phyloP scores from a whole-genome alignment of 768 basidiomycete species.

The Rubroboletus pulcherrimus region DNA sequence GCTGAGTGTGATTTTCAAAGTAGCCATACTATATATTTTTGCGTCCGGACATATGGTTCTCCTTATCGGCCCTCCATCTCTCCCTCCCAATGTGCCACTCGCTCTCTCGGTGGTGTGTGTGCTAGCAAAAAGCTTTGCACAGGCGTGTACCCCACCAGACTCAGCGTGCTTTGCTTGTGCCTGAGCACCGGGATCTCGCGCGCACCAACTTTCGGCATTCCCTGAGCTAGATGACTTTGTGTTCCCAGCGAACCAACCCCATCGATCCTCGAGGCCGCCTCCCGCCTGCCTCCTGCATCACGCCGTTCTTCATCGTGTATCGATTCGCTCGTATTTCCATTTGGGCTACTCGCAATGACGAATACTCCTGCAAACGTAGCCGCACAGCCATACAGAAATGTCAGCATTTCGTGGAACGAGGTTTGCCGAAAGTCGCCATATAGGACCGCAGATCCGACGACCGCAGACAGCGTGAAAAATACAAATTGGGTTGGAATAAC shows the following conservation, averaged over 20 bases:
- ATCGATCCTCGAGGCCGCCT: conserved; percentile 28
- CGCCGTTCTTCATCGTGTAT: conserved; percentile 29
- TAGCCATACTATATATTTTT: no score
- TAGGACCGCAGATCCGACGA: conserved; percentile 87
- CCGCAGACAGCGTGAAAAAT: conserved; percentile 89
- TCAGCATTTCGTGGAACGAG: conserved; percentile 75
- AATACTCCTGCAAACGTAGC: conserved; percentile 92
- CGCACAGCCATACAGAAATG: conserved; percentile 81
- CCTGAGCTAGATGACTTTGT: conserved; percentile 40
- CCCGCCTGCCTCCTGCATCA: conserved; percentile 29
- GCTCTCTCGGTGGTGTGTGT: conserved; percentile 59
- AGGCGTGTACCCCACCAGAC: conserved; percentile 68
- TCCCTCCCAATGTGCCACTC: conserved; percentile 36
- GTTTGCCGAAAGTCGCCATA: conserved; percentile 90
- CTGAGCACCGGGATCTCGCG: conserved; percentile 45
- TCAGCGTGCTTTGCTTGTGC: conserved; percentile 52
- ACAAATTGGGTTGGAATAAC: conserved; percentile 97
- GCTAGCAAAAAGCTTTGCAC: conserved; percentile 71
- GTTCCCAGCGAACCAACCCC: conserved; percentile 20
- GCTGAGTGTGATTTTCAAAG: no score
- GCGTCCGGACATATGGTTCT: background rate
- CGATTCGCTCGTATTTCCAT: conserved; percentile 26
- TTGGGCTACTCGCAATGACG: conserved; percentile 71
- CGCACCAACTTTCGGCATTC: conserved; percentile 43
- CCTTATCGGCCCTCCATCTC: conserved; percentile 13